phyloP scores from a whole-genome alignment of 2,329 filamentous ascomycete genomes.

The Alternaria dauci region DNA sequence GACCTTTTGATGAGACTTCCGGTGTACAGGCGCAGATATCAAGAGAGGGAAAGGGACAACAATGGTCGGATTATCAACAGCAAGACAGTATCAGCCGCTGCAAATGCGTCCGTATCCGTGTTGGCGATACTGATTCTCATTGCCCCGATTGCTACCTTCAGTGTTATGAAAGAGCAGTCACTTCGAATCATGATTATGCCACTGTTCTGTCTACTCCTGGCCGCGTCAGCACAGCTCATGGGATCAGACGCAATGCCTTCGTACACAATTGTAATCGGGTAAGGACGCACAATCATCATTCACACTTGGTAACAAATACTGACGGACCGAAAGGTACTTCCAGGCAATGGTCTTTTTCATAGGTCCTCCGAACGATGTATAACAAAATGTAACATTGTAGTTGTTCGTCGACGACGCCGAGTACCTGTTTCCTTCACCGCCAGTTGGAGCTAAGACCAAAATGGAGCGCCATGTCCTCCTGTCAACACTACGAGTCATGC shows the following conservation, averaged over 20 bases:
- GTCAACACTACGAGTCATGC: neutral
- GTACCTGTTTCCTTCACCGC: neutral
- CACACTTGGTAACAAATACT: neutral
- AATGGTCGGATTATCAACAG: neutral
- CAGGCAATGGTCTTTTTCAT: neutral
- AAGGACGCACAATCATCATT: neutral
- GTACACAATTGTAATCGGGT: neutral
- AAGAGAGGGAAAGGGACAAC: neutral
- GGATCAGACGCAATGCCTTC: neutral
- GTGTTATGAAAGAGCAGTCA: neutral
- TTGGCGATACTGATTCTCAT: slow-evolving; percentile 7
- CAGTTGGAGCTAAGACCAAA: neutral
- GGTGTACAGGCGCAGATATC: neutral
- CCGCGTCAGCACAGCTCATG: slow-evolving; percentile 9
- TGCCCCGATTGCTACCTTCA: slow-evolving; percentile 10
- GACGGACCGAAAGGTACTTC: slow-evolving; percentile 7
- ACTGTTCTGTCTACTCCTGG: slow-evolving; percentile 5
- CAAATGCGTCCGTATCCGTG: neutral
- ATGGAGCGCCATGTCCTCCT: neutral
- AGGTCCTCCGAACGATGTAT: neutral
- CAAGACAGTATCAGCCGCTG: neutral
- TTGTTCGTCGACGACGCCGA: neutral
- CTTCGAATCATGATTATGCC: slow-evolving; percentile 5
- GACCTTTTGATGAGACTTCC: neutral
- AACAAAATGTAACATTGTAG: neutral